phyloP scores from a whole-genome alignment of 768 basidiomycete genomes.

The Agaricus subrufescens region DNA sequence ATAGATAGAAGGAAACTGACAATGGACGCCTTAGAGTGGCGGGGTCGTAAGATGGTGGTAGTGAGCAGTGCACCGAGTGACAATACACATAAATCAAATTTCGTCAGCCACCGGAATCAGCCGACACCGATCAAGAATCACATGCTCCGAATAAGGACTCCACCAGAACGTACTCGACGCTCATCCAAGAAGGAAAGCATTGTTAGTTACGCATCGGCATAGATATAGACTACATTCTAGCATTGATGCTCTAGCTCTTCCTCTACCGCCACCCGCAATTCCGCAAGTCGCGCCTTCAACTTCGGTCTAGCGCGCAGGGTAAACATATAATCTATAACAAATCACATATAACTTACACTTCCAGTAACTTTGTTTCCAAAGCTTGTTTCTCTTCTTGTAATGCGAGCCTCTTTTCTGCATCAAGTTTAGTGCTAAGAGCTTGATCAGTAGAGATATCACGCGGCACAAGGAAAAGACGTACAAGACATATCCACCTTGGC shows the following conservation, averaged over 20 bases:
- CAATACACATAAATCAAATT: neutral
- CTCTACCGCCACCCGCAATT: constrained; percentile 42
- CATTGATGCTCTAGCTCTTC: constrained; percentile 6
- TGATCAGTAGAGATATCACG: neutral
- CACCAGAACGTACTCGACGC: neutral
- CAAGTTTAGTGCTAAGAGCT: constrained; percentile 67
- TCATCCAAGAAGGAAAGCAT: neutral
- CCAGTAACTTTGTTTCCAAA: constrained; percentile 78
- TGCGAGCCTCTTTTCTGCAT: constrained; percentile 84
- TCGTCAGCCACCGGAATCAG: constrained; percentile 4
- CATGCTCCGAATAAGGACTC: neutral
- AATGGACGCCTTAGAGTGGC: neutral
- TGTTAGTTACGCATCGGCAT: no score
- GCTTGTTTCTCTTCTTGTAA: constrained; percentile 93
- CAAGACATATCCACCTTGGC: constrained; percentile 95
- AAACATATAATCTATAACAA: neutral
- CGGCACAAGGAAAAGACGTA: constrained; percentile 33
- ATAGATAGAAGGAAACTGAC: constrained; percentile 6
- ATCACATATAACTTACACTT: constrained; percentile 57
- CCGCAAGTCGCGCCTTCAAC: constrained; percentile 70
- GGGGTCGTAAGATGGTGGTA: neutral
- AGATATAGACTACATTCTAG: no score
- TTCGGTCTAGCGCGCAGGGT: constrained; percentile 55
- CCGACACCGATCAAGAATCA: constrained; percentile 4
- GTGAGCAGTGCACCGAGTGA: constrained; percentile 6